phyloP scores from a whole-genome alignment of 2,329 filamentous ascomycete species.

The Fusarium vanettenii region DNA sequence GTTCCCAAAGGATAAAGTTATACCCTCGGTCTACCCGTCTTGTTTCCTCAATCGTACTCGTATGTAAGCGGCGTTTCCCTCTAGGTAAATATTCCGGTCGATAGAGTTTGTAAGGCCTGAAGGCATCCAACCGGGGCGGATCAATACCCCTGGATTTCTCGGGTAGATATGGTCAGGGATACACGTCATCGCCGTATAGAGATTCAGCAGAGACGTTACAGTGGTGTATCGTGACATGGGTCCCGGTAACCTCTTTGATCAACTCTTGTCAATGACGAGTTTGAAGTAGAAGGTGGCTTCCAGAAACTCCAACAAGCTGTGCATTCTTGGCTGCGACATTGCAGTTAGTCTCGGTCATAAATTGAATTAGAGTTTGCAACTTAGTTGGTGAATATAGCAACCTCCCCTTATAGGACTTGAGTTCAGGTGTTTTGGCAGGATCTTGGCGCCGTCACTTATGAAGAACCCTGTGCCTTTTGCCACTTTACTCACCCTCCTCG shows the following conservation, averaged over 20 bases:
- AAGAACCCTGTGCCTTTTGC: background rate
- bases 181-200: background rate
- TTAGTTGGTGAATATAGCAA: background rate
- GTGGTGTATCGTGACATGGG: background rate
- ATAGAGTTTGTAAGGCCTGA: background rate
- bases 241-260: background rate
- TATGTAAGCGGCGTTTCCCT: background rate
- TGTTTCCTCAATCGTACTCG: background rate
- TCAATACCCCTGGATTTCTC: background rate
- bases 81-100: background rate
- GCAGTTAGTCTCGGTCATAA: background rate
- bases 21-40: background rate
- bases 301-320: background rate
- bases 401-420: background rate
- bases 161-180: background rate
- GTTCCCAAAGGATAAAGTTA: background rate
- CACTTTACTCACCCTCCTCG: background rate
- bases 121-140: background rate
- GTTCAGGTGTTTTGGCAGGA: background rate
- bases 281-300: background rate
- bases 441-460: background rate
- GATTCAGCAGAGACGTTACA: background rate
- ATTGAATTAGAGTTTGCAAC: background rate
- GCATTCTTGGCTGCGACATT: background rate
- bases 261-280: background rate